These are phyloP conservation scores for Jacaranda mimosifolia DNA, from an alignment of 257 asterid genomes.

Conservation along the genomic window DNA sequence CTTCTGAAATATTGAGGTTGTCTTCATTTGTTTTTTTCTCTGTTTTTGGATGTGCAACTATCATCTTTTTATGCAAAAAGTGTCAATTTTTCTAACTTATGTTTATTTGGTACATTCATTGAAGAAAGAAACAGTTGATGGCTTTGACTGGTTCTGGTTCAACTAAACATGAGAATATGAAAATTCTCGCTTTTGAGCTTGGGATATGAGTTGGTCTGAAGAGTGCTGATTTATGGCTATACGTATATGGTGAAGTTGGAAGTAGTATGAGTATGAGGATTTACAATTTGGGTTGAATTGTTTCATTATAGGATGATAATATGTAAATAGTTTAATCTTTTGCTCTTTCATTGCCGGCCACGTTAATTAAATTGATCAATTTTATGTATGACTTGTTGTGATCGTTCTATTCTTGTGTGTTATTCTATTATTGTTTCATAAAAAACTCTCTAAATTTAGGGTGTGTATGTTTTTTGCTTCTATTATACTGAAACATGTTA, in stretches of 20 bases:
- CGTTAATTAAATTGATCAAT: neutral
- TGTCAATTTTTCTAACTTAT: too few relatives aligned
- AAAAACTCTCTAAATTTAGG: neutral
- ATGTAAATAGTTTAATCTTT: neutral
- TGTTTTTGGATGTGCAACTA: too few relatives aligned
- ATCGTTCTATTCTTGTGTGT: neutral
- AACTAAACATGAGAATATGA: too few relatives aligned
- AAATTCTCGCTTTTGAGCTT: neutral
- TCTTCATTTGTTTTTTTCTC: too few relatives aligned
- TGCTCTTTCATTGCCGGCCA: neutral
- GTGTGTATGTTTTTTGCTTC: too few relatives aligned
- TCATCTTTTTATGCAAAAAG: too few relatives aligned
- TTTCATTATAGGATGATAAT: conserved; percentile 1
- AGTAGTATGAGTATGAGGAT: neutral
- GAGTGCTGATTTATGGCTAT: neutral
- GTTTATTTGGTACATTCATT: too few relatives aligned
- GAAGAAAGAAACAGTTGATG: too few relatives aligned
- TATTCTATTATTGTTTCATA: conserved; percentile 1
- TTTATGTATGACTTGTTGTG: neutral
- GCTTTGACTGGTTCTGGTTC: too few relatives aligned
- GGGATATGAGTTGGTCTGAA: conserved; percentile 14
- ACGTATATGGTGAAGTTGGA: neutral
- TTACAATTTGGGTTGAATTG: neutral
- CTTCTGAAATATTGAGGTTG: too few relatives aligned
- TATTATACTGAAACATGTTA: neutral